phyloP scores from a whole-genome alignment of 371 early-diverging fungal genomes.

The Batrachochytrium dendrobatidis region DNA sequence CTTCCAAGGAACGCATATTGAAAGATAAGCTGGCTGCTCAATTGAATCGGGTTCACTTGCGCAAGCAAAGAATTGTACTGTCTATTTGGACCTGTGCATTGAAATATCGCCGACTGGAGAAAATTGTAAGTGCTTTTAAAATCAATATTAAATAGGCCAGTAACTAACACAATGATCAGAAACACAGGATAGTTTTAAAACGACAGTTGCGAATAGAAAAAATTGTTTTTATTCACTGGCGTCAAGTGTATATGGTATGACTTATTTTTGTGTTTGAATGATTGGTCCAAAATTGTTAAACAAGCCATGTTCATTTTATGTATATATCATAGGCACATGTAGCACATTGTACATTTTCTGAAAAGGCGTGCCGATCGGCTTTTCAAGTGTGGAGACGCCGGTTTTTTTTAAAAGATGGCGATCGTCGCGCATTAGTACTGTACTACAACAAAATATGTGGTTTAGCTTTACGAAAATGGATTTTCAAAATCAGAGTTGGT shows the following conservation, averaged over 20 bases:
- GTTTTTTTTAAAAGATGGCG: background rate
- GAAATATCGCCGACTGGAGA: background rate
- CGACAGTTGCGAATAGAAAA: background rate
- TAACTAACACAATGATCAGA: no score
- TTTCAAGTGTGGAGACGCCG: no score
- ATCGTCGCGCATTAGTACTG: background rate
- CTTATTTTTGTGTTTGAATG: background rate
- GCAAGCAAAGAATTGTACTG: slow-evolving; percentile 2
- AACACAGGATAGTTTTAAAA: background rate
- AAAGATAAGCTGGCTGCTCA: background rate
- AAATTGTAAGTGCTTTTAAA: background rate
- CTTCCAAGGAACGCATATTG: background rate
- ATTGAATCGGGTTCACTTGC: background rate
- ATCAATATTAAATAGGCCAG: no score
- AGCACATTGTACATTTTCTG: no score
- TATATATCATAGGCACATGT: no score
- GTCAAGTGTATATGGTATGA: background rate
- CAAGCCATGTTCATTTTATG: no score
- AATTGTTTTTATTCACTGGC: slow-evolving; percentile 2
- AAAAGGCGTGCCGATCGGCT: no score
- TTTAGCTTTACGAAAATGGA: background rate
- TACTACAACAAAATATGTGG: background rate
- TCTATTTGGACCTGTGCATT: background rate
- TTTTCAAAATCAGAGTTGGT: background rate
- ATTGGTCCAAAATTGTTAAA: background rate